Base-by-base conservation (phyloP, 176 grass and related monocot genomes). In the Saccharum spontaneum region DNA sequence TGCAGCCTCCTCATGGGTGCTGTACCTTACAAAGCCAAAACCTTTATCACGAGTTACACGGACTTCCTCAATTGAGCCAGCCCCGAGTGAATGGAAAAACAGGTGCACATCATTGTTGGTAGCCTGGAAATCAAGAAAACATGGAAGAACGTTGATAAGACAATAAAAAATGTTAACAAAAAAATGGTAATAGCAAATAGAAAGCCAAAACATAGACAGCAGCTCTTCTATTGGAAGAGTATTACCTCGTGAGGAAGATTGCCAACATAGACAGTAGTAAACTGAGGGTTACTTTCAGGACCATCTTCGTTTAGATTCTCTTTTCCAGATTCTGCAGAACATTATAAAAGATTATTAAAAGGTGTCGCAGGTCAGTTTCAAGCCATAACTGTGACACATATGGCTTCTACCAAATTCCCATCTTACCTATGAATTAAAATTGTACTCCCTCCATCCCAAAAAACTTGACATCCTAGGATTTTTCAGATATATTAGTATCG, bases 1-100 rank as follows among this genome's bases (percentile, higher is more conserved):
- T 41, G 97, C 97, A 82, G 97, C 97, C 86, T 98, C 97, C 23
- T 94, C 81, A 86, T 98, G 97, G 75, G 71, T 98, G 68, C 85
- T 95, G 88, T 91, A 98, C 70, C 97, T 90, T 75, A 98, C 97
- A 84, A 98, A 95, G 61, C 97, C 97, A 92, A 98, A 98, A 5
- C 97, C 93, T 86, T 98, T 98, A 73, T 98, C 93, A n/a, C 91
- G 90, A 73, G 94, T 94, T 70, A 95, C 89, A 24, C 97, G 91
- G 43, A 98, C 97, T 48, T 98, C 97, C 81, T 98, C 93, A 79
- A 98, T 94, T 52, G 87, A 94, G 18, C 96, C 96, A 83, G 84
- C 91, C 39, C 85, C 89, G 11, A 98, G 87, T 30, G 81, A 65
- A 90, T 98, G 96, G 72, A 98, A 98, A 71, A 94, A 78, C 18